Base-by-base conservation (phyloP, 2,329 filamentous ascomycete species). In the Exophiala sideris region DNA sequence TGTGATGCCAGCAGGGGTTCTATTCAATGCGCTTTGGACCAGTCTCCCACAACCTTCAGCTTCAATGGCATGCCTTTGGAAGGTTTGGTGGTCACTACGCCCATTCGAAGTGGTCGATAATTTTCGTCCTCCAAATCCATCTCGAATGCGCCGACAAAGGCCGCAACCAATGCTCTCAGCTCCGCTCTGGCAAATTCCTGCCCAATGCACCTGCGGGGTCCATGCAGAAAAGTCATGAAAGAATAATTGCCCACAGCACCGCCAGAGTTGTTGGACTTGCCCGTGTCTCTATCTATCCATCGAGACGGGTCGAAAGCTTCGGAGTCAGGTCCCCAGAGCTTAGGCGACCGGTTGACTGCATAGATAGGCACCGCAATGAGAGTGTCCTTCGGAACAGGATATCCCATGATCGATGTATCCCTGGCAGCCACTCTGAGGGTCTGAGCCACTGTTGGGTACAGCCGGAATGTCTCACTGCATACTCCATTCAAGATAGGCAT, bases 151-250 rank as follows among this genome's bases (percentile, higher is more conserved):
- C 67, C 67, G 12, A 73, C 67, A 21, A 73, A 63, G 0, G 68
- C 71, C 0, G 73, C 72, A 11, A 76, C 55, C 2, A 69, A 64
- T 62, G 69, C 72, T 21, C 68, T 59, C 52, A 76, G 52, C 60
- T 76, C 73, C 0, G 73, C 68, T 6, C 68, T 61, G 5, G 73
- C 71, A 66, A 76, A 76, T 12, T 91, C 86, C 76, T 91, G 86
- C 0, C 87, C 59, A 32, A 64, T 54, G 42, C 62, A 64, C 32
- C 35, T 57, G 33, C 62, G 40, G 11, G 59, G 59, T 0, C 91
- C 91, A 67, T 95, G 89, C 54, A 96, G 70, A 71, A 96, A 96
- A 0, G 89, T 92, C 71, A 92, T 68, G 64, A 87, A 85, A 1
- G 85, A 81, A 67, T 87, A 95, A 70, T 92, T 94, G 61, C 80